Evolutionary conservation across 2,329 filamentous ascomycete genomes (phyloP).

Genomic region (Fusarium euwallaceae): DNA sequence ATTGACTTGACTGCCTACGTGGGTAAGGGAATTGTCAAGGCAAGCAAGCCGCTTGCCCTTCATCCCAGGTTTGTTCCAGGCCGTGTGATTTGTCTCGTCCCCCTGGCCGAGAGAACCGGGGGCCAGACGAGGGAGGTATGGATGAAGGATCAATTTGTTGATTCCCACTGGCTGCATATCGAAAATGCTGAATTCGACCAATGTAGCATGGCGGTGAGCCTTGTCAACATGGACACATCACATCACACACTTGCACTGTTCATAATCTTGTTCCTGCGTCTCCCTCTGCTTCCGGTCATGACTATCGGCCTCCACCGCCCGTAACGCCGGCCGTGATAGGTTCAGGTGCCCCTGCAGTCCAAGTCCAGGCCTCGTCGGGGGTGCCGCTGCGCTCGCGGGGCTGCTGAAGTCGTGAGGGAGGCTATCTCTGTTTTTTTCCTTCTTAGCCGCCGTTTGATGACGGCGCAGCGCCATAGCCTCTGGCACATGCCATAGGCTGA

Average conservation of each 20-base stretch:
- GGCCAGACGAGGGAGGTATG: background rate
- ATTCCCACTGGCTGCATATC: conserved; percentile 11
- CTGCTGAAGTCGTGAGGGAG: conserved; percentile 12
- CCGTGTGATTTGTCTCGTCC: conserved; percentile 16
- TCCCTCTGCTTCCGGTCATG: conserved; percentile 5
- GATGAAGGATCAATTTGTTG: conserved; percentile 8
- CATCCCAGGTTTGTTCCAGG: conserved; percentile 22
- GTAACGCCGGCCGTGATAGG: conserved; percentile 27
- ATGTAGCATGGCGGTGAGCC: conserved; percentile 4
- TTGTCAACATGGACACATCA: conserved; percentile 11
- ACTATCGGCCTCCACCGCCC: conserved; percentile 10
- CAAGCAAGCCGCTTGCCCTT: conserved; percentile 22
- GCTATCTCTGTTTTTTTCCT: conserved; percentile 8
- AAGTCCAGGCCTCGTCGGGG: conserved; percentile 4
- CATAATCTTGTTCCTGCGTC: conserved; percentile 15
- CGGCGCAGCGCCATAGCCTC: conserved; percentile 17
- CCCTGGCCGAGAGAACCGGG: conserved; percentile 1
- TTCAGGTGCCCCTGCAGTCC: conserved; percentile 1
- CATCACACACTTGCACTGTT: background rate
- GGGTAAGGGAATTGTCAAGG: conserved; percentile 18
- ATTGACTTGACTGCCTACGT: conserved; percentile 4
- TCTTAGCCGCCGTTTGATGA: conserved; percentile 26
- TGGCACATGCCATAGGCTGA: conserved; percentile 25
- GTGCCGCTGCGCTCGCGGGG: too few species aligned
- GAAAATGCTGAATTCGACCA: conserved; percentile 6